A percentile compares a stretch with the other conserved stretches of the same genome.
Evolutionary conservation across 1,139 yeast genomes (phyloP).

Genomic region (Yamadazyma siamensis): DNA sequence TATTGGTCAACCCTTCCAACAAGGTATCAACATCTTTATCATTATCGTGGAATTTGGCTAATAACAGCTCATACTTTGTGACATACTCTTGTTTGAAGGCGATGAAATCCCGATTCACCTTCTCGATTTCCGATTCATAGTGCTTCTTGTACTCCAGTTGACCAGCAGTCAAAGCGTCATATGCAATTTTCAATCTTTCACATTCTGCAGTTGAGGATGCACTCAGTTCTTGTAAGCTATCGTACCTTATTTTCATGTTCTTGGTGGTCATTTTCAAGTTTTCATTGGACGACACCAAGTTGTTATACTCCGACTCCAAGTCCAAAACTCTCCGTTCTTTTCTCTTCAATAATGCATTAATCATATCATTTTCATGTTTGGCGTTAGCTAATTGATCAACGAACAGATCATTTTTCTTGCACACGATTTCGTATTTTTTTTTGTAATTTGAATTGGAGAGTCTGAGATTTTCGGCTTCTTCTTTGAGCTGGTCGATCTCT

Average conservation of each 20-base stretch:
- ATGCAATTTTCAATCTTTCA: conserved; percentile 57
- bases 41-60: conserved; percentile 27
- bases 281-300: conserved; percentile 43
- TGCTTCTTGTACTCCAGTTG: conserved; percentile 56
- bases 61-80: conserved; percentile 26
- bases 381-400: conserved; percentile 67
- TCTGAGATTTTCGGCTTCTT: conserved; percentile 46
- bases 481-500: conserved; percentile 50
- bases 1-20: conserved; percentile 39
- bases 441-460: conserved; percentile 35
- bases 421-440: conserved; percentile 46
- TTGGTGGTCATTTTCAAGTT: conserved; percentile 44
- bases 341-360: conserved; percentile 57
- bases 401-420: conserved; percentile 54
- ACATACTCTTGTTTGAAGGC: conserved; percentile 35
- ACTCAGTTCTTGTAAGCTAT: conserved; percentile 47
- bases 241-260: conserved; percentile 47
- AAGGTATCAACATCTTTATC: conserved; percentile 47
- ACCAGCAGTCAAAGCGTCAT: conserved; percentile 56
- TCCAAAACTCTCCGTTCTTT: conserved; percentile 64
- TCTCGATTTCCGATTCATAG: conserved; percentile 36
- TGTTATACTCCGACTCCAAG: conserved; percentile 53
- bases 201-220: conserved; percentile 47
- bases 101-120: conserved; percentile 28
- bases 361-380: conserved; percentile 69